Base-by-base conservation (phyloP, 352 stramenopile genomes). In the Lagenidium giganteum region DNA sequence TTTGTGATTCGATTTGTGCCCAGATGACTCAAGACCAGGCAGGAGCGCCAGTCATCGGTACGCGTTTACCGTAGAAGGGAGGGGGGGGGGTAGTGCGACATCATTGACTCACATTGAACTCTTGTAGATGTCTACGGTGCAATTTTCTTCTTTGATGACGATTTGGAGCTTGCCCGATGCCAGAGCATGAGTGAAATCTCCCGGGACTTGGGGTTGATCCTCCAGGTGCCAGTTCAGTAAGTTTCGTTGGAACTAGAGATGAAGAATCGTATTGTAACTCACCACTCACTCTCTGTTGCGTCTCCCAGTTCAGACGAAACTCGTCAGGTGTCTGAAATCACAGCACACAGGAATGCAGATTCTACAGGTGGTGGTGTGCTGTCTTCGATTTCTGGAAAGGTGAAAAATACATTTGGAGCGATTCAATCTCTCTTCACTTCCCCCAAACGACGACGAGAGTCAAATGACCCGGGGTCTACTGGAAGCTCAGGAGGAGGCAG, bases 61-160 rank as follows among this genome's bases (percentile, higher is more conserved):
- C 24, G 63, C 64, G 3, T 12, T 4, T 27, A 3, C 11, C 9
- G 5, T 25, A n/a, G n/a, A n/a, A n/a, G n/a, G n/a, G n/a, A n/a
- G n/a, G n/a, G n/a, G n/a, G n/a, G n/a, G n/a, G n/a, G n/a, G n/a
- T n/a, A n/a, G n/a, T n/a, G n/a, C n/a, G n/a, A n/a, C n/a, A n/a
- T n/a, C n/a, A n/a, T n/a, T n/a, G n/a, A n/a, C n/a, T n/a, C n/a
- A n/a, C 21, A 13, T 28, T 24, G 31, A 14, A 11, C n/a, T 34
- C 16, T 17, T 42, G 28, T 34, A 89, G 73, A 78, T 38, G 20
- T 87, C 23, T 89, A 75, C 44, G 77, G 71, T 4, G 44, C 69
- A 11, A 61, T 83, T 7, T 67, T 87, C 45, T 85, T 70, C 44
- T 89, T 89, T 26, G 68, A 89, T 18, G 52, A 84, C 23, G 51